Conservation (phyloP, 176 grass and related monocot species). For the Triticum aestivum region IWGSC_CS_RefSeq_v2.1 NC_057800.1:88905625-88906124, state of each 20-base stretch:
- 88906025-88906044: background rate
- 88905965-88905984: background rate
- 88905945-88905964: background rate
- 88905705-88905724: background rate
- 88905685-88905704: background rate
- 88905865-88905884: background rate
- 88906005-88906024: constrained; percentile 19
- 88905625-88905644: background rate
- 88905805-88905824: background rate
- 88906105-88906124: constrained; percentile 39
- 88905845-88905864: background rate
- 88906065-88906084: background rate
- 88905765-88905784: constrained; percentile 16
- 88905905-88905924: too few species aligned
- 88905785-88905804: background rate
- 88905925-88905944: background rate
- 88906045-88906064: background rate
- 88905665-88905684: constrained; percentile 1
- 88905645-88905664: background rate
- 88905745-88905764: background rate
- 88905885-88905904: too few species aligned
- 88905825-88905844: background rate
- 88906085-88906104: constrained; percentile 22
- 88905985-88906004: background rate
- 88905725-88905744: constrained; percentile 27